phyloP scores from a whole-genome alignment of 75 land plant species.

The Pinus albicaulis region DNA sequence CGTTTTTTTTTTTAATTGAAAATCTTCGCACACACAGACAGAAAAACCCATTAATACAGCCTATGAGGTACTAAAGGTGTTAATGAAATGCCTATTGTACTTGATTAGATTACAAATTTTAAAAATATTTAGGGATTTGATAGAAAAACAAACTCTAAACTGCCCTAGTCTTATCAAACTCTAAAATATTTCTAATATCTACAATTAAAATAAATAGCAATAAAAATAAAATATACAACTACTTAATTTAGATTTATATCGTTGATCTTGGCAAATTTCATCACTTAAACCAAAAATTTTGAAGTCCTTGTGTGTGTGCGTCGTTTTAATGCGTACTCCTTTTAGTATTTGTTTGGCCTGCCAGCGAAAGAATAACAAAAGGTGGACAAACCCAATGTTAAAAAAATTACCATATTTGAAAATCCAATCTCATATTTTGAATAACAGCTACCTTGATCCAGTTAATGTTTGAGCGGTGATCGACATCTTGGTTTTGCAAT shows the following conservation, averaged over 20 bases:
- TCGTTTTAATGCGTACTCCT: constrained; percentile 57
- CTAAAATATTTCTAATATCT: no score
- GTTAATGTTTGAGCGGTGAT: constrained; percentile 36
- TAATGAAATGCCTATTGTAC: background rate
- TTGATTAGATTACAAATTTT: no score
- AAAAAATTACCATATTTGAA: background rate
- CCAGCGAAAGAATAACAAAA: background rate
- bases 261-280: constrained; percentile 35
- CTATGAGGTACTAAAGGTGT: background rate
- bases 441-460: constrained; percentile 55
- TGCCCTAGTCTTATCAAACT: no score
- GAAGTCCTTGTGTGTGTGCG: constrained; percentile 40
- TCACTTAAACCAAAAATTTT: constrained; percentile 77
- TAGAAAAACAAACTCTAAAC: no score
- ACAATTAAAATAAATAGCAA: no score
- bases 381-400: background rate
- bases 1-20: constrained; percentile 35
- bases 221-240: no score
- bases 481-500: constrained; percentile 43
- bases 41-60: background rate
- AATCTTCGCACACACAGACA: constrained; percentile 36
- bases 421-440: background rate
- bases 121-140: no score
- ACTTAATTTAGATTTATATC: constrained; percentile 13
- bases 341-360: constrained; percentile 67